Base-by-base conservation (phyloP, 192 early-diverging fungal species). In the Gryganskiella cystojenkinii region DNA sequence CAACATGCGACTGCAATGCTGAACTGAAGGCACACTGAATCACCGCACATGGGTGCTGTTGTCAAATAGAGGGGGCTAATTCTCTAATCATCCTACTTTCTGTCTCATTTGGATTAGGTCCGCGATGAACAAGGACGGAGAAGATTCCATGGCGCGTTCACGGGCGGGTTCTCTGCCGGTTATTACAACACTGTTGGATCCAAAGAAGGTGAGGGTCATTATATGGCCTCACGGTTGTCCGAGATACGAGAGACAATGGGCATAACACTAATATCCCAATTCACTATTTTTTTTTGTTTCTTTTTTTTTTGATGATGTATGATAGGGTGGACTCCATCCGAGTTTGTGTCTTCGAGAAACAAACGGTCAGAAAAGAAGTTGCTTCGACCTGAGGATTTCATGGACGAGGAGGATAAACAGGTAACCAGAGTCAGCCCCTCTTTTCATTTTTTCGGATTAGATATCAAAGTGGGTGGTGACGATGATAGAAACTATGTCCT, bases 141-240 rank as follows among this genome's bases (percentile, higher is more conserved):
- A 56, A 83, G 95, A 40, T 89, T 97, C 49, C 95, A 95, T 71
- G 95, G 96, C 15, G 95, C 95, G 6, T 97, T 97, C 80, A 94
- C 91, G 20, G 96, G 96, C 45, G 96, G 96, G n/a, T 99, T 92
- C 67, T 91, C 91, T 0, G 97, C 96, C 4, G 97, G 96, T 13
- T 98, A 99, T 63, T 95, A 87, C 79, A 96, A 96, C 67, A 97
- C 95, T 1, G 97, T 95, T 10, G 97, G 97, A 6, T 98, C 97
- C 13, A 96, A 97, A 86, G 94, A 97, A 80, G 95, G 95, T 84
- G 89, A 59, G 71, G 3, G 19, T 5, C 17, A 11, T 47, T 20
- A 30, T 27, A 42, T 25, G 53, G 33, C 24, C 28, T 49, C 50
- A 0, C 22, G n/a, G 14, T 28, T n/a, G n/a, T n/a, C n/a, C n/a